phyloP scores from a whole-genome alignment of 345 rosid genomes.

The Fremontodendron californicum region DNA sequence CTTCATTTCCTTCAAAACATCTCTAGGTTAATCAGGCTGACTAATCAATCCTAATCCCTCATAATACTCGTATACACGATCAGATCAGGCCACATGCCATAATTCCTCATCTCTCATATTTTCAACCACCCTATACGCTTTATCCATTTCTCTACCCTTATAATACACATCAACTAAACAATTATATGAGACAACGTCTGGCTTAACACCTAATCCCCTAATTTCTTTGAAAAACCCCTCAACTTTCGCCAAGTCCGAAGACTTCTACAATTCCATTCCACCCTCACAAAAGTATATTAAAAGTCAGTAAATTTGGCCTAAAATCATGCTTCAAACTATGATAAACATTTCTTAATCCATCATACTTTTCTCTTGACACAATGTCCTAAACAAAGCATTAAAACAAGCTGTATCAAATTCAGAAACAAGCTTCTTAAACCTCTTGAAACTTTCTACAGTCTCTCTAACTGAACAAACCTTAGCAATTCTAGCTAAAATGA shows the following conservation, averaged over 20 bases:
- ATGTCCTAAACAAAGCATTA: slow-evolving; percentile 75
- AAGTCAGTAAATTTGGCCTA: slow-evolving; percentile 67
- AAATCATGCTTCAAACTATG: slow-evolving; percentile 65
- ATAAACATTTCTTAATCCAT: slow-evolving; percentile 74
- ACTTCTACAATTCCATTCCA: too few species aligned
- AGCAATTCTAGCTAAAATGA: slow-evolving; percentile 78
- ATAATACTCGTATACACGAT: slow-evolving; percentile 65
- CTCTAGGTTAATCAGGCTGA: slow-evolving; percentile 89
- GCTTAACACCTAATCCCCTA: slow-evolving; percentile 58
- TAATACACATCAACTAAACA: slow-evolving; percentile 86
- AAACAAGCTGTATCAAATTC: slow-evolving; percentile 53
- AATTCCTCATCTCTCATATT: slow-evolving; percentile 62
- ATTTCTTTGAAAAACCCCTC: slow-evolving; percentile 71
- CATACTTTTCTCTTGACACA: slow-evolving; percentile 94
- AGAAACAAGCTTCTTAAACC: slow-evolving; percentile 60
- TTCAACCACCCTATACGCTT: slow-evolving; percentile 52
- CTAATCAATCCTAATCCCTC: slow-evolving; percentile 87
- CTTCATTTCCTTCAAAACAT: slow-evolving; percentile 67
- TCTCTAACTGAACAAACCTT: slow-evolving; percentile 72
- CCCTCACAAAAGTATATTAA: slow-evolving; percentile 75
- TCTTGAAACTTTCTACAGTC: slow-evolving; percentile 68
- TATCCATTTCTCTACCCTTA: slow-evolving; percentile 62
- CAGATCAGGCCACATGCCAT: slow-evolving; percentile 72
- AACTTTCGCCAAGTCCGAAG: slow-evolving; percentile 67
- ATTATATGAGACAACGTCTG: slow-evolving; percentile 77